Evolutionary conservation across 1,284 basidiomycete species (phyloP).

Genomic region (Leccinum pachyderme): DNA sequence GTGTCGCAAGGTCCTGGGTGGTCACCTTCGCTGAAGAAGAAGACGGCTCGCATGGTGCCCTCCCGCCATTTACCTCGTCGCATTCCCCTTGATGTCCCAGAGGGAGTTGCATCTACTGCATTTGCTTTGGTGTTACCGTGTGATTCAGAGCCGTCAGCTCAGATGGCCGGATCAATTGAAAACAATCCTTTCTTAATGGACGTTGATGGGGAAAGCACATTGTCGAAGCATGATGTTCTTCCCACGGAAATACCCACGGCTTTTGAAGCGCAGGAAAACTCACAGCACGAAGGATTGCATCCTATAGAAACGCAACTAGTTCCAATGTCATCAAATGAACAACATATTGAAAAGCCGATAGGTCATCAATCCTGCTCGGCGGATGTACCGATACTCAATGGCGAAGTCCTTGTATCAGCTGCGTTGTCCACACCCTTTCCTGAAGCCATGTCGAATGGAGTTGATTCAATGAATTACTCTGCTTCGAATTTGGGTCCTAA

Average conservation of each 20-base stretch:
- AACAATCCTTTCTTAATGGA: constrained; percentile 2
- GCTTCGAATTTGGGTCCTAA: neutral
- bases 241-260: neutral
- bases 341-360: neutral
- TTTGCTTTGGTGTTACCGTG: neutral
- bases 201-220: constrained; percentile 1
- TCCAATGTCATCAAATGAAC: neutral
- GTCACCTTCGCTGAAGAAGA: constrained; percentile 15
- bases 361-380: neutral
- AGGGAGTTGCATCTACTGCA: neutral
- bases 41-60: constrained; percentile 29
- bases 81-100: constrained; percentile 3
- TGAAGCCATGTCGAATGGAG: neutral
- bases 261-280: neutral
- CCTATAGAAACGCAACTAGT: neutral
- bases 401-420: neutral
- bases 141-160: neutral
- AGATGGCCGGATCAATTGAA: neutral
- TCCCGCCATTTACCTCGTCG: constrained; percentile 25
- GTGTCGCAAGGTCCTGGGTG: neutral
- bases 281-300: neutral
- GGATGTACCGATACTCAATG: neutral
- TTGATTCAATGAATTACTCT: constrained; percentile 3
- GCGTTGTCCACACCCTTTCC: neutral
- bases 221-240: neutral